These are phyloP conservation scores for Kandelia obovata DNA, from an alignment of 345 rosid species.

Conservation along the genomic window DNA sequence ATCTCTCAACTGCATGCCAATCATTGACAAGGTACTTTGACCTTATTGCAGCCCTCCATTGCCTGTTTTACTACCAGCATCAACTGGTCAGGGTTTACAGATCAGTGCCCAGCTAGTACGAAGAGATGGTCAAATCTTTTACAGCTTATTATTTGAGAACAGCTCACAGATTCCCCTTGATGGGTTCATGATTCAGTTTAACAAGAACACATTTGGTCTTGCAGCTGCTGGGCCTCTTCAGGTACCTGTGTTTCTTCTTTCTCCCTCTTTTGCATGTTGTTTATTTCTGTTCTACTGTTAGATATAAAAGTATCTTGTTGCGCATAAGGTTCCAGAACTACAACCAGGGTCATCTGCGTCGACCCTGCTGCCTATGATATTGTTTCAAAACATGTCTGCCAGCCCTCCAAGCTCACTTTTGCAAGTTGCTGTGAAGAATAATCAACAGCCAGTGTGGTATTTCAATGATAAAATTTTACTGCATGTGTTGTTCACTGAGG, in stretches of 20 bases:
- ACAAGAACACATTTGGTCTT: conserved; percentile 93
- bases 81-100: conserved; percentile 94
- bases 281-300: conserved; percentile 4
- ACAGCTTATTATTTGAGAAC: conserved; percentile 83
- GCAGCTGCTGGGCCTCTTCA: conserved; percentile 94
- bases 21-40: background rate
- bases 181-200: conserved; percentile 99
- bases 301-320: conserved; percentile 14
- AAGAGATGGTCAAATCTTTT: conserved; percentile 81
- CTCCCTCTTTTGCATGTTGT: background rate
- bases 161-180: conserved; percentile 78
- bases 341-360: conserved; percentile 73
- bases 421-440: conserved; percentile 96
- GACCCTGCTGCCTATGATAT: conserved; percentile 77
- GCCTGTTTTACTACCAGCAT: conserved; percentile 74
- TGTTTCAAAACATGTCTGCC: conserved; percentile 81
- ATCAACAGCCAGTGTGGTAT: conserved; percentile 94
- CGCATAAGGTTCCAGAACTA: conserved; percentile 66
- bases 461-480: conserved; percentile 68
- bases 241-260: conserved; percentile 36
- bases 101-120: conserved; percentile 81
- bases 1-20: background rate
- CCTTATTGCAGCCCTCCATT: conserved; percentile 61
- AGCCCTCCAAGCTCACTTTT: conserved; percentile 86
- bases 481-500: conserved; percentile 73